These are phyloP conservation scores for Aspergillus japonicus DNA, from an alignment of 2,329 filamentous ascomycete species.

Conservation along the genomic window DNA sequence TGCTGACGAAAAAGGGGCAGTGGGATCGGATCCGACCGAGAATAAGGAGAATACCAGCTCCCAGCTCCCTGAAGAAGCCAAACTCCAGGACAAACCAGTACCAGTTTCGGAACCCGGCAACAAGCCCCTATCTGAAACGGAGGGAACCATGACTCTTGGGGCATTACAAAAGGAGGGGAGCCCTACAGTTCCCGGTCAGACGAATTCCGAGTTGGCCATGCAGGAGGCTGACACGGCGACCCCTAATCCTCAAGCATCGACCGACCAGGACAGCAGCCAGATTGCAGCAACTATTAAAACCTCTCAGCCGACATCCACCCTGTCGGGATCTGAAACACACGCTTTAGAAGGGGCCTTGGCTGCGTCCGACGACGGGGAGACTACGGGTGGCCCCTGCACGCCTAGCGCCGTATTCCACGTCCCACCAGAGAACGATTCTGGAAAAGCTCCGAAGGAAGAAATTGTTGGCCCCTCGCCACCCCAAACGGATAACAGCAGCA, in stretches of 20 bases:
- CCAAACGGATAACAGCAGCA: constrained; percentile 18
- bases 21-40: constrained; percentile 14
- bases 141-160: constrained; percentile 4
- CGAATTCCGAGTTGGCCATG: constrained; percentile 3
- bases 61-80: constrained; percentile 21
- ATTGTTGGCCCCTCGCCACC: constrained; percentile 21
- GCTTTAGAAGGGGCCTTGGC: constrained; percentile 24
- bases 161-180: background rate
- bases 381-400: constrained; percentile 31
- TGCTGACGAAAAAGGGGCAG: constrained; percentile 16
- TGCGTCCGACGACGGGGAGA: constrained; percentile 22
- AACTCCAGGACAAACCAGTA: constrained; percentile 12
- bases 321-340: constrained; percentile 27
- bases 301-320: constrained; percentile 17
- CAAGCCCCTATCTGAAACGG: constrained; percentile 14
- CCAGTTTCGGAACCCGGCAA: constrained; percentile 16
- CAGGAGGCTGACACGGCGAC: constrained; percentile 17
- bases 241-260: constrained; percentile 16
- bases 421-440: constrained; percentile 28
- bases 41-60: constrained; percentile 29
- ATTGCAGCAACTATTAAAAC: constrained; percentile 11
- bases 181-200: constrained; percentile 4
- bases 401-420: constrained; percentile 31
- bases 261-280: background rate
- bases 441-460: constrained; percentile 25